A percentile compares a stretch with the other conserved stretches of the same genome.
phyloP scores from a whole-genome alignment of 1,284 basidiomycete genomes.

The Mycosarcoma mackinlayi region DNA sequence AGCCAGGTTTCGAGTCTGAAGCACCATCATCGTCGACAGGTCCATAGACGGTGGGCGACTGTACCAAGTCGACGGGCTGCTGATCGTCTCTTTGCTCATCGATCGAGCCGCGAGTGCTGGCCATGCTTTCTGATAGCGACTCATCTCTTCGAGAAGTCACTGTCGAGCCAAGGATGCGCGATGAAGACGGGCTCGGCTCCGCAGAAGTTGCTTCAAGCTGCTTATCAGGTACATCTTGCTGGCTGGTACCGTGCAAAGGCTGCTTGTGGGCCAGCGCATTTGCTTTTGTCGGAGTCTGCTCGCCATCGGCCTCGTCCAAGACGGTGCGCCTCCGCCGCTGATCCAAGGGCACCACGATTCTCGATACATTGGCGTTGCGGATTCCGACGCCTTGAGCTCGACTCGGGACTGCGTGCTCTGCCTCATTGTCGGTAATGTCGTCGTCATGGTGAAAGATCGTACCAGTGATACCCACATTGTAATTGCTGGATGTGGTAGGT shows the following conservation, averaged over 20 bases:
- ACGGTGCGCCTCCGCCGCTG: conserved; percentile 17
- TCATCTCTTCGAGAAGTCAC: neutral
- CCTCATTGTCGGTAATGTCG: conserved; percentile 37
- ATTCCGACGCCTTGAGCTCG: neutral
- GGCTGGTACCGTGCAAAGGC: neutral
- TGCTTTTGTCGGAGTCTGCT: conserved; percentile 42
- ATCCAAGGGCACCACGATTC: conserved; percentile 26
- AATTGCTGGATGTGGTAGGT: conserved; percentile 30
- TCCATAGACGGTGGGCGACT: conserved; percentile 2
- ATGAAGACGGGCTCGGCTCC: neutral
- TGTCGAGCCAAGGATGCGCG: neutral
- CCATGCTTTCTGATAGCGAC: neutral
- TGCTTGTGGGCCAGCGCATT: conserved; percentile 10
- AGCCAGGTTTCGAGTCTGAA: neutral
- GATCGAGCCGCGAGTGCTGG: neutral
- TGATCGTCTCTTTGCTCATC: neutral
- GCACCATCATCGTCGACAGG: neutral
- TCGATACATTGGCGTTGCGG: neutral
- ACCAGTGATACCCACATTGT: conserved; percentile 37
- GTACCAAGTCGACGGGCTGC: neutral
- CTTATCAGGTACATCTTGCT: neutral
- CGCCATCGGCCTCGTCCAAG: conserved; percentile 32
- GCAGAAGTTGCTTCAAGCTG: too few species aligned
- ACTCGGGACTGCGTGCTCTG: conserved; percentile 1
- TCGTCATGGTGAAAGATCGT: conserved; percentile 43